phyloP scores from a whole-genome alignment of 2,329 filamentous ascomycete genomes.

The Neonectria magnoliae region DNA sequence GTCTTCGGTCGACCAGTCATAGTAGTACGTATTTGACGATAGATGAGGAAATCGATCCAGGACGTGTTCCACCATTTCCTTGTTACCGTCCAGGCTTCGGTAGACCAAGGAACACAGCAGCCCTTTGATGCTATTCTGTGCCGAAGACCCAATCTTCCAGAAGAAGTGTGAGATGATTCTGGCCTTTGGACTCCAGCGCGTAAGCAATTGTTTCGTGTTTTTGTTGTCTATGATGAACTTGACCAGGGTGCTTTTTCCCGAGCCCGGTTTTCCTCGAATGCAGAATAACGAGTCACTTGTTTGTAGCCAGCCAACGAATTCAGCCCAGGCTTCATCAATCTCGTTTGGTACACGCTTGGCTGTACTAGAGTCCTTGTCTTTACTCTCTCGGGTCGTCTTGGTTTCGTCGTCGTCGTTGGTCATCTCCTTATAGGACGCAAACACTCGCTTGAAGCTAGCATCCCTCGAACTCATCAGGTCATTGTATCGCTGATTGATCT shows the following conservation, averaged over 20 bases:
- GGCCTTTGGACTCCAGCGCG: not conserved
- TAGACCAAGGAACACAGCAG: conserved; percentile 40
- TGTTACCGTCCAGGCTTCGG: conserved; percentile 8
- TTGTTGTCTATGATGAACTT: conserved; percentile 12
- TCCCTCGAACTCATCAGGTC: not conserved
- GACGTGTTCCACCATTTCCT: not conserved
- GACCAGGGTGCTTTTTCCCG: conserved; percentile 27
- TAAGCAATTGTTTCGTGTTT: not conserved
- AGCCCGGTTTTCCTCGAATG: conserved; percentile 28
- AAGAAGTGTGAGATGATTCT: conserved; percentile 7
- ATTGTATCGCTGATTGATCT: conserved; percentile 1
- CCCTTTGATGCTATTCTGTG: conserved; percentile 33
- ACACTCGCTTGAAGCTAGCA: conserved; percentile 6
- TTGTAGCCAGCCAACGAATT: conserved; percentile 4
- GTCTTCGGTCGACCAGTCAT: conserved; percentile 33
- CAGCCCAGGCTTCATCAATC: conserved; percentile 2
- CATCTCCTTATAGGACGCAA: not conserved
- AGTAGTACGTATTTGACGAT: conserved; percentile 12
- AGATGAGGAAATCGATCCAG: conserved; percentile 14
- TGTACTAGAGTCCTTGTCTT: not conserved
- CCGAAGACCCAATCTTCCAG: conserved; percentile 15
- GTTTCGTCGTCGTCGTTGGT: not conserved
- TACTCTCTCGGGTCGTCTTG: not conserved
- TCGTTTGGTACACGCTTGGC: not conserved
- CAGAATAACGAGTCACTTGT: not conserved